Percentiles rank a stretch among this genome's conserved stretches.
Conservation (phyloP, 2,329 filamentous ascomycete species). For the Diaporthe vaccinii region DNA sequence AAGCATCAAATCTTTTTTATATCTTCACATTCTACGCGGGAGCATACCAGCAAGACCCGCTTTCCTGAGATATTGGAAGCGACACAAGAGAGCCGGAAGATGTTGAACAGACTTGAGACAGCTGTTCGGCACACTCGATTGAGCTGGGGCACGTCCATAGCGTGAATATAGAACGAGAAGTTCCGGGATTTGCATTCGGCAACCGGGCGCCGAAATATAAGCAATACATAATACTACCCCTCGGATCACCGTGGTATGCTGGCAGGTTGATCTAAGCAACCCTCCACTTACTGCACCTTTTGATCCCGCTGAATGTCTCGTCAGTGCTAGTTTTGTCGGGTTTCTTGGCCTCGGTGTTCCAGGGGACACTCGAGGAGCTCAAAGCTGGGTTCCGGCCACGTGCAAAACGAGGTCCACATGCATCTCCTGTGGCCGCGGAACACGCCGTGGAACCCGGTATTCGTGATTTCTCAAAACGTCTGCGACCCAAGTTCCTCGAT, state of each 20-base stretch:
- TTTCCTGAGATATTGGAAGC: slow-evolving; percentile 11
- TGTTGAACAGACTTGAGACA: slow-evolving; percentile 11
- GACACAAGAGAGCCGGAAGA: neutral
- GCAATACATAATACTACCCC: neutral
- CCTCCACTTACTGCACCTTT: no score
- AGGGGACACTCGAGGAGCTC: no score
- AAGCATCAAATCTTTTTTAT: neutral
- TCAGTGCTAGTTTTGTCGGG: no score
- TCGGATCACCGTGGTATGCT: neutral
- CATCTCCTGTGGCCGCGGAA: no score
- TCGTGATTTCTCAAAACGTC: no score
- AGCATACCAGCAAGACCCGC: neutral
- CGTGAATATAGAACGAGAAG: neutral
- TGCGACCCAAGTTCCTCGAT: no score
- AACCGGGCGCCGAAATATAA: slow-evolving; percentile 18
- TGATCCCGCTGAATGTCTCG: no score
- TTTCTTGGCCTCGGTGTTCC: no score
- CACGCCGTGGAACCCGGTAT: no score
- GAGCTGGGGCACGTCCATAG: neutral
- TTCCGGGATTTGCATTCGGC: slow-evolving; percentile 8
- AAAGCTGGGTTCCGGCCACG: no score
- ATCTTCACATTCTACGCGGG: neutral
- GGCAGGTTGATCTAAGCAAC: neutral
- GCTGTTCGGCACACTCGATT: slow-evolving; percentile 27
- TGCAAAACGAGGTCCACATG: no score